Evolutionary conservation across 129 eudicot species (phyloP).

Genomic region (Flaveria sonorensis): DNA sequence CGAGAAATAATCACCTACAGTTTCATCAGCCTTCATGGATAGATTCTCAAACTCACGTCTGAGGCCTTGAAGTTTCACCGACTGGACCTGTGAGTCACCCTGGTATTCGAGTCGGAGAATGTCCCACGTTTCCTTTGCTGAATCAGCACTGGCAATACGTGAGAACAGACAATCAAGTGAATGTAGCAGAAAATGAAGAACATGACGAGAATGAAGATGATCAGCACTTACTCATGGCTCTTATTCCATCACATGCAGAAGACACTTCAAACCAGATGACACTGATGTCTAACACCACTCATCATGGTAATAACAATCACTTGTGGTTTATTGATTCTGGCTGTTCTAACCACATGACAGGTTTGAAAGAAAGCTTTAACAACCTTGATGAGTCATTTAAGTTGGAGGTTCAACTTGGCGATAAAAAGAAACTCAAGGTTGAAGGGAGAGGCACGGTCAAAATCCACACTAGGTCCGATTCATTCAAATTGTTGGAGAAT

Average conservation of each 20-base stretch:
- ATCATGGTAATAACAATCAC: neutral
- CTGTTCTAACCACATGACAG: neutral
- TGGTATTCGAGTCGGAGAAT: too few species aligned
- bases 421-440: neutral
- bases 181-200: neutral
- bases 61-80: too few species aligned
- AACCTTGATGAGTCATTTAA: neutral
- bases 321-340: neutral
- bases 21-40: too few species aligned
- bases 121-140: too few species aligned
- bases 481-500: neutral
- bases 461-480: neutral
- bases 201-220: neutral
- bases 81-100: too few species aligned
- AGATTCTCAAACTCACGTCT: too few species aligned
- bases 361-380: neutral
- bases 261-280: neutral
- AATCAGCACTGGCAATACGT: too few species aligned
- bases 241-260: neutral
- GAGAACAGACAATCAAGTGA: neutral
- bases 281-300: neutral
- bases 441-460: neutral
- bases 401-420: neutral
- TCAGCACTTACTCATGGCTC: neutral
- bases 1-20: too few species aligned